Conservation (phyloP, 331 rosid species). For the Cucumis variabilis region DNA sequence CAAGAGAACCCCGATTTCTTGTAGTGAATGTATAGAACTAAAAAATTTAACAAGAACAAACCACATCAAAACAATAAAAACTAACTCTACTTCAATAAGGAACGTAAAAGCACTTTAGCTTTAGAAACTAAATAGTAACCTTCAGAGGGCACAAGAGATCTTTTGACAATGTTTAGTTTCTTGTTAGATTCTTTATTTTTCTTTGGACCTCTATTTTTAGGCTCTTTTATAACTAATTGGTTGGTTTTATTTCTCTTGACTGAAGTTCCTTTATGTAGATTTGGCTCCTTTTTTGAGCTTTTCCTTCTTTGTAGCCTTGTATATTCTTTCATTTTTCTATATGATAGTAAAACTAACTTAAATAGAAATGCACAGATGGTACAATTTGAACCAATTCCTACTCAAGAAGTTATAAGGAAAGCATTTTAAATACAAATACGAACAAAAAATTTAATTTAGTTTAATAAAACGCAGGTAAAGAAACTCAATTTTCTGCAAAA, state of each 20-base stretch:
- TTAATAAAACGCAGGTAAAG: not conserved
- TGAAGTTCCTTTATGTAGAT: not conserved
- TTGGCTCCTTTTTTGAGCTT: not conserved
- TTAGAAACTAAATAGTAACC: not conserved
- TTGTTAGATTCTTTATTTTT: not conserved
- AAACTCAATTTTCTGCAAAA: conserved; percentile 14
- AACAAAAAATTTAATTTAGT: not conserved
- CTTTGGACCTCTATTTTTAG: not conserved
- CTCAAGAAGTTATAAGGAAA: not conserved
- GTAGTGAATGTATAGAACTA: too few species aligned
- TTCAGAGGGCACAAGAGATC: not conserved
- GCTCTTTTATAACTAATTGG: not conserved
- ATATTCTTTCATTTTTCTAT: not conserved
- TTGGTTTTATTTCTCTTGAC: not conserved
- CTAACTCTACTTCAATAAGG: not conserved
- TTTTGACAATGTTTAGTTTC: not conserved
- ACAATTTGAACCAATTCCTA: not conserved
- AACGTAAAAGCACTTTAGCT: not conserved
- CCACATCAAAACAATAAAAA: not conserved
- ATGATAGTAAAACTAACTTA: not conserved
- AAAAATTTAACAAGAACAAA: too few species aligned
- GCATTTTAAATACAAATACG: conserved; percentile 12
- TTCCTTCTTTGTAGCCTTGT: not conserved
- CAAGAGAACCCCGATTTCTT: too few species aligned
- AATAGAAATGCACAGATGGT: not conserved